These are phyloP conservation scores for Alternaria sp. DNA, from an alignment of 2,329 filamentous ascomycete species.

Conservation along the genomic window DNA sequence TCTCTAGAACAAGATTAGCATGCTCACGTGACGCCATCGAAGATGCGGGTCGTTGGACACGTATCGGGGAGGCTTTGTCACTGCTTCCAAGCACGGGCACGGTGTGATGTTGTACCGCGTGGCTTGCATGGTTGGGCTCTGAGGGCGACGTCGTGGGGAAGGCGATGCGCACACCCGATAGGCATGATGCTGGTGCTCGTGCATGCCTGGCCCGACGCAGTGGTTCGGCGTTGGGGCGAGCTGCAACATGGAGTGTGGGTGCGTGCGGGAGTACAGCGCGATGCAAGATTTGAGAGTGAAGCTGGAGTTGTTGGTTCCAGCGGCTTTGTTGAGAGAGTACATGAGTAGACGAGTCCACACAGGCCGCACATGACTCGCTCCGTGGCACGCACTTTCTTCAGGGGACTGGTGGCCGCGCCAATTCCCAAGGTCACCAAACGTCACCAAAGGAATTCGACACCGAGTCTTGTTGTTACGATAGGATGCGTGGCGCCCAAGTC, in stretches of 20 bases:
- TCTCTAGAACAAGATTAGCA: background rate
- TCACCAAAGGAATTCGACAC: background rate
- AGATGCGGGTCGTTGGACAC: conserved; percentile 7
- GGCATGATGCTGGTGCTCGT: conserved; percentile 4
- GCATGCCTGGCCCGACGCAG: conserved; percentile 3
- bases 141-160: background rate
- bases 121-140: conserved; percentile 22
- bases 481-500: background rate
- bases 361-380: background rate
- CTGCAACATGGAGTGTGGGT: background rate
- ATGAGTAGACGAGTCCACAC: background rate
- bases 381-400: background rate
- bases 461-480: background rate
- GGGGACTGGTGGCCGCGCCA: background rate
- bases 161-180: background rate
- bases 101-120: conserved; percentile 18
- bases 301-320: background rate
- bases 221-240: conserved; percentile 10
- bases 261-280: background rate
- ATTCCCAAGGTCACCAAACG: background rate
- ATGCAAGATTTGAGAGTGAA: conserved; percentile 1
- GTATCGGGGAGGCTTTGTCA: conserved; percentile 3
- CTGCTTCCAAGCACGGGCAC: conserved; percentile 15
- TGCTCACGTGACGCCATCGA: conserved; percentile 9
- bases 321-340: background rate